Evolutionary conservation across 2,329 filamentous ascomycete genomes (phyloP), one percentile per base, ranked within the genome.

Genomic region (Dothideomycetidae sp.): DNA sequence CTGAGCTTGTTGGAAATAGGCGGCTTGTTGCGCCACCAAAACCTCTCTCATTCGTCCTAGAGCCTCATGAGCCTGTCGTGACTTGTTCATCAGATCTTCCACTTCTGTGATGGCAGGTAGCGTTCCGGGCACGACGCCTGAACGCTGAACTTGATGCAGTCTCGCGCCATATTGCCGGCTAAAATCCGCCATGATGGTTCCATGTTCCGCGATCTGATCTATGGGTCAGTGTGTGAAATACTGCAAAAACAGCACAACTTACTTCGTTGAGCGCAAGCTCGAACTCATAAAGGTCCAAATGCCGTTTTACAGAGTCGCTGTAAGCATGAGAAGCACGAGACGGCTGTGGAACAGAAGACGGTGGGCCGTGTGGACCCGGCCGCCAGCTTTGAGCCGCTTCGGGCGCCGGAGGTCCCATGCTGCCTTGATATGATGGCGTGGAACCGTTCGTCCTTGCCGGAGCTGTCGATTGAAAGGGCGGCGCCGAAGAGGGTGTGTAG

Each of bases 271-370:
- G 50, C 3, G 64, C 65, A 16, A 62, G 58, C 44, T 66, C 73
- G 16, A 77, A 54, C 50, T 78, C 74, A 44, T 71, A 77, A 33
- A 66, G 64, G 29, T 78, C 73, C 3, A 78, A 56, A 53, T 78
- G 73, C 28, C 73, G 64, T 51, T 78, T 78, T n/a, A 76, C 67
- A 9, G 58, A 64, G 33, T 66, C 60, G 17, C 62, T 63, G 42
- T 59, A 53, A 5, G 35, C 47, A 44, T 14, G 50, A 36, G 28
- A 33, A 26, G 17, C 57, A 53, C 34, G 26, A 11, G 33, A 23
- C n/a, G n/a, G n/a, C n/a, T n/a, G n/a, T n/a, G n/a, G n/a, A n/a
- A n/a, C n/a, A n/a, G n/a, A n/a, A n/a, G n/a, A n/a, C 15, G 31
- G 11, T 4, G 44, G 41, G 3, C 18, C 31, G 5, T 49, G 44